phyloP scores from a whole-genome alignment of 2,329 filamentous ascomycete species.

The Didymella glomerata region DNA sequence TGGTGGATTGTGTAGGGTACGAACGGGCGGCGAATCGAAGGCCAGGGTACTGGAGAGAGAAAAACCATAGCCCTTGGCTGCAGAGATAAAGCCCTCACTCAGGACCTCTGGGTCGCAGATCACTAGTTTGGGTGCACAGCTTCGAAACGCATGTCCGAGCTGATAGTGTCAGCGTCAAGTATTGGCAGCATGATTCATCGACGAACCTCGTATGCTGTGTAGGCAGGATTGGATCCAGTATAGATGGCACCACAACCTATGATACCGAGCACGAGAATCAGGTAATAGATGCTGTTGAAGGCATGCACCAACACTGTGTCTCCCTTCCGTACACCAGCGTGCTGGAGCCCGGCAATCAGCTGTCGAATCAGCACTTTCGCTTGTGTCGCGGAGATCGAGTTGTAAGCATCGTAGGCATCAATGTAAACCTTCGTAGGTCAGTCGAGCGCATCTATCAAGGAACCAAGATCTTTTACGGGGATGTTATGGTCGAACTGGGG shows the following conservation, averaged over 20 bases:
- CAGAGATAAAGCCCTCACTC: neutral
- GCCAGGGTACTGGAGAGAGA: neutral
- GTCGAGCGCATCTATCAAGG: neutral
- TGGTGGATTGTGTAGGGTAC: neutral
- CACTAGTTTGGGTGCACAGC: neutral
- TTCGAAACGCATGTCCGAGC: neutral
- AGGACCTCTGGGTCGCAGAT: neutral
- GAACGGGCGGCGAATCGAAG: neutral
- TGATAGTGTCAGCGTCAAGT: neutral
- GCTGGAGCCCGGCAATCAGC: neutral
- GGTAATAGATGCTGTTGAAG: neutral
- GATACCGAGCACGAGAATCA: conserved; percentile 35
- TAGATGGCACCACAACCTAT: conserved; percentile 49
- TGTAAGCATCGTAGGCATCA: neutral
- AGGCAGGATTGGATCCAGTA: conserved; percentile 52
- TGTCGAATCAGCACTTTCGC: neutral
- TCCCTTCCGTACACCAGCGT: neutral
- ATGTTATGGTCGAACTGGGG: neutral
- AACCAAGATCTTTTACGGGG: neutral
- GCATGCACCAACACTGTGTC: neutral
- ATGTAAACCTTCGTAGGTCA: neutral
- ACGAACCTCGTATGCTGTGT: conserved; percentile 37
- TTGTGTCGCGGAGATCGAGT: neutral
- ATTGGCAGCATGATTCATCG: neutral
- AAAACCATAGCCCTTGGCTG: neutral